phyloP scores from a whole-genome alignment of 169 alveolate genomes.

The Fabrea salina region DNA sequence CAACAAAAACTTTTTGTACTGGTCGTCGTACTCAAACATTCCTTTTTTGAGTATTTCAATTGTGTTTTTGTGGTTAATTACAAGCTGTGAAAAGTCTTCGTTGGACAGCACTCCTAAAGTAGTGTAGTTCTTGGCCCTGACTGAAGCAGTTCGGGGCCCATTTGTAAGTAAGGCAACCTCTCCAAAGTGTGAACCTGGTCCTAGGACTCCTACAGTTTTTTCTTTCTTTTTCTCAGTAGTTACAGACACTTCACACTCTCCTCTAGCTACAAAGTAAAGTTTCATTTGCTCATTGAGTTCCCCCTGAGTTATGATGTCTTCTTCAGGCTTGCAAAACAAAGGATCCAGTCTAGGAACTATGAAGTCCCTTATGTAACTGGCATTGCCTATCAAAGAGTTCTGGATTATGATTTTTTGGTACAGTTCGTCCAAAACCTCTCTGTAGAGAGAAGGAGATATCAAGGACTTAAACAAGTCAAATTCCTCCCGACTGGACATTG shows the following conservation, averaged over 20 bases:
- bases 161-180: slow-evolving; percentile 93
- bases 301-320: not conserved
- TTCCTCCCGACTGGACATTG: not conserved
- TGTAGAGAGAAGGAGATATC: not conserved
- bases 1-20: not conserved
- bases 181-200: slow-evolving; percentile 95
- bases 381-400: not conserved
- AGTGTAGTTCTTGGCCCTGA: slow-evolving; percentile 70
- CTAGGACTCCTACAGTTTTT: slow-evolving; percentile 77
- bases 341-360: not conserved
- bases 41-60: not conserved
- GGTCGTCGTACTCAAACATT: not conserved
- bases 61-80: not conserved
- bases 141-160: slow-evolving; percentile 94
- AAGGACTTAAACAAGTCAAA: not conserved
- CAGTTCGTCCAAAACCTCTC: not conserved
- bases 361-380: not conserved
- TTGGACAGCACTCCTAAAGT: not conserved
- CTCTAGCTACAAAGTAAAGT: not conserved
- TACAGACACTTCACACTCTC: not conserved
- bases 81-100: not conserved
- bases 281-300: not conserved
- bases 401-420: not conserved
- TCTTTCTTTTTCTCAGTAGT: not conserved
- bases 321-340: not conserved